Conservation (phyloP, 106 monocot species). For the Allium sativum region DNA sequence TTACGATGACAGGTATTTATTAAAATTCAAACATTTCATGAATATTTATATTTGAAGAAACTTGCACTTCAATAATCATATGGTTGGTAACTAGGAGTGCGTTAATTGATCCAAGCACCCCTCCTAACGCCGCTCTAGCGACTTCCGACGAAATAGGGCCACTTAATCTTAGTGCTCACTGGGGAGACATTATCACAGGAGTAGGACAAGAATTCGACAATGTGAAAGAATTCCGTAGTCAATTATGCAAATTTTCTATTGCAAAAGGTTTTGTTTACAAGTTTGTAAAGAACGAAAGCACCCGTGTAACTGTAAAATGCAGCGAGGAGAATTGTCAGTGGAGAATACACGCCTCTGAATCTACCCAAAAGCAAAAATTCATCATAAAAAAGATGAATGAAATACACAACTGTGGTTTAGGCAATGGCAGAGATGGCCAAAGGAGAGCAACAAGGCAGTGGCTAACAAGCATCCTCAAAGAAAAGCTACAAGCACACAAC, state of each 20-base stretch:
- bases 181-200: conserved; percentile 52
- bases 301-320: conserved; percentile 71
- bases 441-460: conserved; percentile 68
- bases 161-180: conserved; percentile 6
- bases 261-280: conserved; percentile 78
- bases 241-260: conserved; percentile 69
- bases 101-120: conserved; percentile 19
- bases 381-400: conserved; percentile 70
- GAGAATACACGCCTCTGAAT: conserved; percentile 77
- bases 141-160: conserved; percentile 19
- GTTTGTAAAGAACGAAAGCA: conserved; percentile 76
- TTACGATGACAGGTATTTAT: conserved; percentile 16
- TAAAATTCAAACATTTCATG: neutral
- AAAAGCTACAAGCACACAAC: conserved; percentile 52
- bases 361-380: conserved; percentile 73
- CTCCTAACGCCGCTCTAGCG: conserved; percentile 16
- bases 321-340: conserved; percentile 57
- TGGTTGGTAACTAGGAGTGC: conserved; percentile 26
- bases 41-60: neutral
- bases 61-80: conserved; percentile 1
- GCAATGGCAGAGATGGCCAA: conserved; percentile 46
- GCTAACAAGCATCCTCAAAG: conserved; percentile 79
- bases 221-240: conserved; percentile 70
- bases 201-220: conserved; percentile 93
- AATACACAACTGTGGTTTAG: conserved; percentile 75